Base-by-base conservation (phyloP, 1,284 basidiomycete species). In the Moesziomyces sp. region DNA sequence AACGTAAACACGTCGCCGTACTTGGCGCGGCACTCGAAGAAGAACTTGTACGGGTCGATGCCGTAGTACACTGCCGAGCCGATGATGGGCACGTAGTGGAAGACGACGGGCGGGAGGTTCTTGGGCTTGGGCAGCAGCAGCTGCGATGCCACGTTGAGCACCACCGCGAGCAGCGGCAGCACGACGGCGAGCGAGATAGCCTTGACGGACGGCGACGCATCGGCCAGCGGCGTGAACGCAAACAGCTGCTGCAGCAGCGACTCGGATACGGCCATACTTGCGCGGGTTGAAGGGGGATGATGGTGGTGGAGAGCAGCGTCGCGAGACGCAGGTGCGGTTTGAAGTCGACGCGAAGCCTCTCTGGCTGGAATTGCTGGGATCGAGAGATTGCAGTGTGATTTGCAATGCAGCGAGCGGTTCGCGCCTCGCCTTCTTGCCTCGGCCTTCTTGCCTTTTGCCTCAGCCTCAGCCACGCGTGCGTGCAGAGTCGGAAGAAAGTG, bases 1-100 rank as follows among this genome's bases (percentile, higher is more conserved):
- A 84, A 84, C 0, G 96, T 97, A 86, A 98, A 99, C n/a, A 97
- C 90, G 56, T 89, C 87, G 44, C 89, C 89, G 52, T 76, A 77
- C 90, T 95, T 96, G 75, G 92, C 91, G 64, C 91, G 89, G 83
- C 89, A 91, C 46, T 87, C 86, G 60, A 90, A 88, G 80, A 93
- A 88, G 85, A 93, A 93, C 63, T 87, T 88, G 83, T 93, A 88
- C 3, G 92, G 92, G 83, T 93, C 91, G 79, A 92, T 89, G 23
- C 92, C 92, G 74, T 93, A 93, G 47, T 86, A 73, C 44, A 86
- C 86, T 1, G 92, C 90, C 28, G 90, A 91, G 13, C 92, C 92
- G 70, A 93, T 87, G 84, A 90, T 87, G 19, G 92, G 92, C 63
- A 93, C 86, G 79, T 88, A 88, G 84, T 93, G 90, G 86, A 93